These are phyloP conservation scores for Raffaelea ambrosiae DNA, from an alignment of 2,329 filamentous ascomycete species.

Conservation along the genomic window DNA sequence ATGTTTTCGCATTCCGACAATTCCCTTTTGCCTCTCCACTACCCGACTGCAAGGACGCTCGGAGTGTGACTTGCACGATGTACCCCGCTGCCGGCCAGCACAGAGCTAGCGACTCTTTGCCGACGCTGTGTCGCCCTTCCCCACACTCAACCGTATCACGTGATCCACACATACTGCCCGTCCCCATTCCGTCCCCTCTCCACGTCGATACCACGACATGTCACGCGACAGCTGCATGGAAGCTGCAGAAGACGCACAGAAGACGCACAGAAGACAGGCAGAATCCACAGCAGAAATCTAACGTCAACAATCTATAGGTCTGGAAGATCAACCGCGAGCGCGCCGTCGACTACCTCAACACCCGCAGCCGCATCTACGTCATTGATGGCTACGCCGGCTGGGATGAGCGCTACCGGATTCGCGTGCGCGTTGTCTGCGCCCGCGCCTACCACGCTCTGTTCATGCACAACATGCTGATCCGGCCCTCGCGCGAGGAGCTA, in stretches of 20 bases:
- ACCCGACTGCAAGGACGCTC: constrained; percentile 3
- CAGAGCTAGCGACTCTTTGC: constrained; percentile 9
- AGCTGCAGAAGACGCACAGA: background rate
- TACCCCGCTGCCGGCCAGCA: constrained; percentile 9
- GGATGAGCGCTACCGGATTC: constrained; percentile 97
- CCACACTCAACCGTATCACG: background rate
- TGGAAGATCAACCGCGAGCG: constrained; percentile 99
- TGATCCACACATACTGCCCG: background rate
- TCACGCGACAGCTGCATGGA: constrained; percentile 1
- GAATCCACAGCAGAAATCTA: constrained; percentile 18
- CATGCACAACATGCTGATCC: constrained; percentile 99
- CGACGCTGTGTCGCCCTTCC: too few relatives aligned
- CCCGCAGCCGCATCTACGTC: constrained; percentile 96
- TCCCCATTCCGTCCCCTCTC: background rate
- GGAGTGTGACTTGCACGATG: constrained; percentile 10
- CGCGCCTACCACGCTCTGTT: constrained; percentile 99
- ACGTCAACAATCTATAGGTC: constrained; percentile 50
- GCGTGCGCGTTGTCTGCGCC: constrained; percentile 94
- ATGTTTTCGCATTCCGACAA: constrained; percentile 8
- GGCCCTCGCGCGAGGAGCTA: constrained; percentile 81
- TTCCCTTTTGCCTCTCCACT: constrained; percentile 7
- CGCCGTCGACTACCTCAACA: constrained; percentile 98
- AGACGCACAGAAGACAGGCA: background rate
- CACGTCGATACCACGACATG: background rate
- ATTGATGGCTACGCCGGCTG: constrained; percentile 95